Conservation (phyloP, 106 monocot genomes). For the Dendrobium huoshanense region DNA sequence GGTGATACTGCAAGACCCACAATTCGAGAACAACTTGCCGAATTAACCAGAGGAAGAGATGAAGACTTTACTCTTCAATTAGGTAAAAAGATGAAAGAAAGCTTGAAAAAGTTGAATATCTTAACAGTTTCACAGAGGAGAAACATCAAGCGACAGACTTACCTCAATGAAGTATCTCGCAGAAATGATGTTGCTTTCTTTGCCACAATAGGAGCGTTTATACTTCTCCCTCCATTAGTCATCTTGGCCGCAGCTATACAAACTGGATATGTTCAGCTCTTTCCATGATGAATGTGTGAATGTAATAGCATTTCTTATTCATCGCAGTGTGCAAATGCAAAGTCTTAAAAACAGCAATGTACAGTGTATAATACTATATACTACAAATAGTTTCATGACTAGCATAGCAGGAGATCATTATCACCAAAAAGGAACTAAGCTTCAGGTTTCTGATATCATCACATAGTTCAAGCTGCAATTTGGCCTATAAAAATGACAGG, state of each 20-base stretch:
- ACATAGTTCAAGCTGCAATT: no score
- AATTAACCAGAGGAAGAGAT: slow-evolving; percentile 38
- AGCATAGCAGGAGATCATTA: no score
- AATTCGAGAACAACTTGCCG: slow-evolving; percentile 68
- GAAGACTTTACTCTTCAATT: slow-evolving; percentile 72
- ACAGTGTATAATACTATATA: not conserved
- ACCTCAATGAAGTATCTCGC: slow-evolving; percentile 58
- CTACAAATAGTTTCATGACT: no score
- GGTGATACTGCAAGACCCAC: slow-evolving; percentile 23
- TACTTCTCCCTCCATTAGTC: slow-evolving; percentile 63
- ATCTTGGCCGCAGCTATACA: slow-evolving; percentile 64
- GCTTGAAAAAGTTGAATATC: slow-evolving; percentile 17
- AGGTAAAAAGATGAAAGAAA: slow-evolving; percentile 57
- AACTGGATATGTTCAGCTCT: slow-evolving; percentile 84
- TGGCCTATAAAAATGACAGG: no score
- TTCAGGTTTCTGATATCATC: no score
- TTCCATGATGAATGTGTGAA: slow-evolving; percentile 25
- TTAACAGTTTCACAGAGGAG: slow-evolving; percentile 76
- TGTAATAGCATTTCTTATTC: not conserved
- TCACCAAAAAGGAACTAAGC: no score
- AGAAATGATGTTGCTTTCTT: slow-evolving; percentile 82
- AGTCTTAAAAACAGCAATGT: not conserved
- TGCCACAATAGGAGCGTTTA: slow-evolving; percentile 77
- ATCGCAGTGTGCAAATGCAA: not conserved
- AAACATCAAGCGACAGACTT: slow-evolving; percentile 91